These are phyloP conservation scores for Aspergillus sp. DNA, from an alignment of 2,329 filamentous ascomycete species.

Conservation along the genomic window DNA sequence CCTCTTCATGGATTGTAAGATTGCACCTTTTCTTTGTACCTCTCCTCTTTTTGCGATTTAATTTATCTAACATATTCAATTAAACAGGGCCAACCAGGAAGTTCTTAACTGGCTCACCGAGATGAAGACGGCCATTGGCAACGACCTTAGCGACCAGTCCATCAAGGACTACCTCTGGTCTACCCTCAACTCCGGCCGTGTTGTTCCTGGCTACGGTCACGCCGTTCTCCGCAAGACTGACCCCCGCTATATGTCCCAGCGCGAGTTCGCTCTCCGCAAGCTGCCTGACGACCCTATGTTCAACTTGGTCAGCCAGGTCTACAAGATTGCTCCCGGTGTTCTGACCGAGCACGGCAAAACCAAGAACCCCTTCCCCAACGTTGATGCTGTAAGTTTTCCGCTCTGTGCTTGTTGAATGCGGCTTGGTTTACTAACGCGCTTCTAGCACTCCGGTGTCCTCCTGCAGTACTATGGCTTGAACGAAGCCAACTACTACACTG, in stretches of 20 bases:
- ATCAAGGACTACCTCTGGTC: conserved; percentile 99
- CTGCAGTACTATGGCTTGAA: conserved; percentile 99
- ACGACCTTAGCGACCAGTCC: conserved; percentile 91
- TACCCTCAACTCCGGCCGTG: conserved; percentile 91
- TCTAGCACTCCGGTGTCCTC: conserved; percentile 88
- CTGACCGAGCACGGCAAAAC: conserved; percentile 99
- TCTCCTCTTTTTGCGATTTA: background rate
- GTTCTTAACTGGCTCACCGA: conserved; percentile 98
- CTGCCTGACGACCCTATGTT: conserved; percentile 98
- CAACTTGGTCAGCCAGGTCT: conserved; percentile 99
- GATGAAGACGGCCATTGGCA: conserved; percentile 95
- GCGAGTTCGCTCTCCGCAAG: conserved; percentile 91
- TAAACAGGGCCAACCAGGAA: conserved; percentile 83
- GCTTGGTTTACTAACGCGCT: conserved; percentile 13
- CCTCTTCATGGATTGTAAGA: conserved; percentile 86
- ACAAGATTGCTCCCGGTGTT: conserved; percentile 98
- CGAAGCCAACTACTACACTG: conserved; percentile 99
- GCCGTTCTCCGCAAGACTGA: conserved; percentile 99
- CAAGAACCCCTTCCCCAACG: conserved; percentile 99
- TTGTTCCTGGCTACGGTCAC: conserved; percentile 97
- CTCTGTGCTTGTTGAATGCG: background rate
- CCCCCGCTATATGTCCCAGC: conserved; percentile 97
- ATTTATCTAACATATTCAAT: conserved; percentile 18
- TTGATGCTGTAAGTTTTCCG: conserved; percentile 66
- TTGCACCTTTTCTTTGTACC: background rate